These are phyloP conservation scores for Phialophora tarda DNA, from an alignment of 2,329 filamentous ascomycete species.

Conservation along the genomic window DNA sequence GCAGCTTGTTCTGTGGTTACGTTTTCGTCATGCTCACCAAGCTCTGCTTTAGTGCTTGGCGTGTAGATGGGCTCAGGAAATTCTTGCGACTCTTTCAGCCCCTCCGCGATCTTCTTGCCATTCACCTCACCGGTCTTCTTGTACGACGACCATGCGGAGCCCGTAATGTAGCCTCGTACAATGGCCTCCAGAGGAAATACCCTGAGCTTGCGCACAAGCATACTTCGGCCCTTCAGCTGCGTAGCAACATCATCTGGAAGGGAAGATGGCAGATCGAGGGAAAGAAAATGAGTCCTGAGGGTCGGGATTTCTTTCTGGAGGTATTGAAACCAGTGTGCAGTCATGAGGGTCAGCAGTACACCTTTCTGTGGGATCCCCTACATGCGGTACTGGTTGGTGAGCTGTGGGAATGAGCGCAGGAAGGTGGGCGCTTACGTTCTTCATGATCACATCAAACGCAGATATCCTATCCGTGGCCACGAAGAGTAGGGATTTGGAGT, in stretches of 20 bases:
- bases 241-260: conserved; percentile 45
- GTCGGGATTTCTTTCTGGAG: conserved; percentile 62
- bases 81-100: conserved; percentile 72
- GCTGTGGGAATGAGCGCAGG: conserved; percentile 49
- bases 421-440: conserved; percentile 63
- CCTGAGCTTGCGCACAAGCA: conserved; percentile 75
- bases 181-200: conserved; percentile 83
- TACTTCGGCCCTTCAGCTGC: conserved; percentile 64
- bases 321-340: conserved; percentile 70
- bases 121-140: conserved; percentile 76
- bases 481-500: conserved; percentile 75
- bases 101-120: conserved; percentile 71
- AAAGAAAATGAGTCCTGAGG: conserved; percentile 68
- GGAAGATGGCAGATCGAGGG: conserved; percentile 59
- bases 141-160: conserved; percentile 83
- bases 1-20: conserved; percentile 71
- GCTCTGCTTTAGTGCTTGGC: conserved; percentile 82
- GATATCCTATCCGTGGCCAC: conserved; percentile 89
- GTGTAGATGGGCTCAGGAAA: conserved; percentile 76
- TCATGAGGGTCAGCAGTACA: conserved; percentile 69
- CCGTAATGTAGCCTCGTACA: conserved; percentile 88
- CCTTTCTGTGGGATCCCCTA: conserved; percentile 73
- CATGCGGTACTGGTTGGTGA: conserved; percentile 40
- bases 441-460: conserved; percentile 90
- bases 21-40: conserved; percentile 82